Base-by-base conservation (phyloP, 2,329 filamentous ascomycete species). In the Ambrosiella beaveri region DNA sequence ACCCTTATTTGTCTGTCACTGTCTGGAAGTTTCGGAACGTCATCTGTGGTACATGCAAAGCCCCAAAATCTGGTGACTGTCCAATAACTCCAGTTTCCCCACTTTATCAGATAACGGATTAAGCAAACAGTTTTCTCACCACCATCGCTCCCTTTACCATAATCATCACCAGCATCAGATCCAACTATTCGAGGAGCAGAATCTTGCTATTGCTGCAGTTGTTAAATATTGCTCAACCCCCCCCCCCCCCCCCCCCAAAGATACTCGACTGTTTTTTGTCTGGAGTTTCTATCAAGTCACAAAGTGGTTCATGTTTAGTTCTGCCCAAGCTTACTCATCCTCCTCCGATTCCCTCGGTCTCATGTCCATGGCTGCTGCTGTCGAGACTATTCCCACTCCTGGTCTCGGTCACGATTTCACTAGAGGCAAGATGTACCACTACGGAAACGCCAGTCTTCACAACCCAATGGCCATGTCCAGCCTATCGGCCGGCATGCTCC, bases 371-470 rank as follows among this genome's bases (percentile, higher is more conserved):
- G 58, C 58, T 51, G 58, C 44, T 17, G 44, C 44, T 17, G 44
- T 47, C n/a, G 44, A 47, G 44, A 60, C 59, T 7, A 50, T 57
- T 36, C 50, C 55, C 12, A 54, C 55, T 47, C 44, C 56, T 39
- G 56, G 55, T 12, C 59, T 57, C 51, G 51, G 55, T 40, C 59
- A 60, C 59, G 59, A 60, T 52, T 60, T 60, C 39, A 39, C 51
- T 44, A 49, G 56, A 41, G 40, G 49, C 56, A 60, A 60, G 40
- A 60, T 60, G 59, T 60, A 57, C 50, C 55, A 57, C 38, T 60
- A 60, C 44, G 39, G 47, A 12, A 17, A 35, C 12, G 35, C 49
- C 38, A 49, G 50, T 19, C 44, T 57, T 9, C 51, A 57, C 35
- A 45, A 55, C 50, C 45, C 56, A 11, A 57, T 57, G 50, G 50